phyloP scores from a whole-genome alignment of 164 flowering plant genomes.

The Protea cynaroides region DNA sequence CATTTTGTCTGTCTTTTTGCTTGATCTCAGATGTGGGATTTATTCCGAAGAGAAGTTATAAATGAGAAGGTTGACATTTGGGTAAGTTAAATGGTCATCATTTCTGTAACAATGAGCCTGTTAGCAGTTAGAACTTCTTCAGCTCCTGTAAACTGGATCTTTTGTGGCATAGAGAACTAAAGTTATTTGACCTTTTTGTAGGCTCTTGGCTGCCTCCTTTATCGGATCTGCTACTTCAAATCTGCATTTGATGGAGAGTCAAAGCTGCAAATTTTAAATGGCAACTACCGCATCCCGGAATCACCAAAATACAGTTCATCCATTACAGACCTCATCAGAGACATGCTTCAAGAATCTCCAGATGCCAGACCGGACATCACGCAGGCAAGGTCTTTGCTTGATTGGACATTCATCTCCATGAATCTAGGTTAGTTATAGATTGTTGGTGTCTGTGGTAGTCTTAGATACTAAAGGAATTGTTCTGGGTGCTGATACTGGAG shows the following conservation, averaged over 20 bases:
- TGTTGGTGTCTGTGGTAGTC: slow-evolving; percentile 32
- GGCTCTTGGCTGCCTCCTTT: slow-evolving; percentile 98
- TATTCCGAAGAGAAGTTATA: slow-evolving; percentile 77
- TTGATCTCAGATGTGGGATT: slow-evolving; percentile 90
- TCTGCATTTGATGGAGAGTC: slow-evolving; percentile 99
- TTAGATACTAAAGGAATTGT: slow-evolving; percentile 22
- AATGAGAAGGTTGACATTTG: slow-evolving; percentile 98
- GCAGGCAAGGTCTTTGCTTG: slow-evolving; percentile 99
- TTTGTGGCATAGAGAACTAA: slow-evolving; percentile 1
- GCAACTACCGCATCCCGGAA: slow-evolving; percentile 95
- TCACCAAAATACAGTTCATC: slow-evolving; percentile 67
- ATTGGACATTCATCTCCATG: slow-evolving; percentile 93
- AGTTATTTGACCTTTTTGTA: slow-evolving; percentile 21
- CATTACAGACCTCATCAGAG: slow-evolving; percentile 65
- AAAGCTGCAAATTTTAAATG: slow-evolving; percentile 91
- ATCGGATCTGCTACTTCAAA: slow-evolving; percentile 85
- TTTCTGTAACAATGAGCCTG: not conserved
- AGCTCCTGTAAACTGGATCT: not conserved
- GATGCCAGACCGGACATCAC: slow-evolving; percentile 96
- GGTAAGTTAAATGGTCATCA: slow-evolving; percentile 47
- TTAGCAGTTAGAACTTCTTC: slow-evolving; percentile 1
- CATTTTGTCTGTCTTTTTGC: slow-evolving; percentile 18
- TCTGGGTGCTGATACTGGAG: slow-evolving; percentile 26
- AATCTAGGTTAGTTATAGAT: slow-evolving; percentile 95
- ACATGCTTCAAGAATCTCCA: slow-evolving; percentile 91